Conservation (phyloP, 2,329 filamentous ascomycete genomes). For the Pseudofabraea citricarpa region DNA sequence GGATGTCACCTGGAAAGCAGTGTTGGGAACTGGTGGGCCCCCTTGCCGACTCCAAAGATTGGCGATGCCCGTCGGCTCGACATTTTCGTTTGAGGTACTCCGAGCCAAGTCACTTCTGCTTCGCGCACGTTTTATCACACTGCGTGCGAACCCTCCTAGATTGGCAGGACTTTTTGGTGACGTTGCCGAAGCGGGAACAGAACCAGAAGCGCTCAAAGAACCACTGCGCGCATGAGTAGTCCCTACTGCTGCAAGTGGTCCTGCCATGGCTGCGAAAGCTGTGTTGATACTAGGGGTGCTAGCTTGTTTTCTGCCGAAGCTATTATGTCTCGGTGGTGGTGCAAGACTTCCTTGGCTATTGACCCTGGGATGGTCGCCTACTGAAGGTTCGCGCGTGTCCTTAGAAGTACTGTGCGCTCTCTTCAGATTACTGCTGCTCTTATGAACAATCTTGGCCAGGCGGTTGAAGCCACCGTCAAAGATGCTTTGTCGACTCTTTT, state of each 20-base stretch:
- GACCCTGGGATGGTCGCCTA: slow-evolving; percentile 22
- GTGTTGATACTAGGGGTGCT: slow-evolving; percentile 51
- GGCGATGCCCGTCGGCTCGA: slow-evolving; percentile 38
- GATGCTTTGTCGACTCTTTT: slow-evolving; percentile 38
- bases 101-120: slow-evolving; percentile 51
- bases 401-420: slow-evolving; percentile 20
- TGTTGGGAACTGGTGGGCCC: slow-evolving; percentile 51
- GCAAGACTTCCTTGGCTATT: slow-evolving; percentile 34
- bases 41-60: slow-evolving; percentile 52
- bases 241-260: slow-evolving; percentile 48
- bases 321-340: slow-evolving; percentile 45
- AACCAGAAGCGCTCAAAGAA: slow-evolving; percentile 54
- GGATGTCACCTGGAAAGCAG: slow-evolving; percentile 34
- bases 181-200: slow-evolving; percentile 45
- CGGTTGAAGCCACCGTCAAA: slow-evolving; percentile 37
- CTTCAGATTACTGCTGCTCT: slow-evolving; percentile 27
- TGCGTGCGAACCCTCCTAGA: slow-evolving; percentile 30
- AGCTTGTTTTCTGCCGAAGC: slow-evolving; percentile 43
- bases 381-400: slow-evolving; percentile 22
- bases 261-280: slow-evolving; percentile 50
- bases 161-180: slow-evolving; percentile 42
- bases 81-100: slow-evolving; percentile 23
- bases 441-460: slow-evolving; percentile 24
- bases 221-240: slow-evolving; percentile 52
- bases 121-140: slow-evolving; percentile 43